Conservation (phyloP, 345 rosid species). For the Eucalyptus regnans region DNA sequence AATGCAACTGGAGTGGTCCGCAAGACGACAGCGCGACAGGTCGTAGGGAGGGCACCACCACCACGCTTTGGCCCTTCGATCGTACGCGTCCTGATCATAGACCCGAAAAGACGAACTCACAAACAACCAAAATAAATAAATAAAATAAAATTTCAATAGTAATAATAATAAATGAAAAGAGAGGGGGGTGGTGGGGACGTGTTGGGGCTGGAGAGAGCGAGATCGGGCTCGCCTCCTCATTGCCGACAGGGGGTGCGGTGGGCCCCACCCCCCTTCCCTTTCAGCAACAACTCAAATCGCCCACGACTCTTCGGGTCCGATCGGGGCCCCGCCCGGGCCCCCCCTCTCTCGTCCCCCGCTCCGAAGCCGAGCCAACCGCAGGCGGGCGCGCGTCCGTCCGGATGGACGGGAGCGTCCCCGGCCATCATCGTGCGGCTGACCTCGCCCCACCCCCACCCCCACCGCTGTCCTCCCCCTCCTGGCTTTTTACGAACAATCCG, state of each 20-base stretch:
- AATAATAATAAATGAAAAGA: background rate
- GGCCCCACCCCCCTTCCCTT: background rate
- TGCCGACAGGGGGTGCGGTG: slow-evolving; percentile 25
- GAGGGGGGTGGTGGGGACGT: background rate
- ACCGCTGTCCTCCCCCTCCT: background rate
- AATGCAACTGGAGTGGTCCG: background rate
- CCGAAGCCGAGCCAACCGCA: too few relatives aligned
- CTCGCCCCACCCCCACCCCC: background rate
- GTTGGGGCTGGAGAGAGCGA: background rate
- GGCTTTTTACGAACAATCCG: background rate
- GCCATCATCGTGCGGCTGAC: background rate
- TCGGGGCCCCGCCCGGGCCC: background rate
- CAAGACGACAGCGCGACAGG: background rate
- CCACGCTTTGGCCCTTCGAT: background rate
- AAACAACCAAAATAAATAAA: background rate
- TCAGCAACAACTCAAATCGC: background rate
- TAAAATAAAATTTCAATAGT: too few relatives aligned
- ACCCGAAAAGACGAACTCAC: background rate
- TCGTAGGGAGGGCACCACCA: background rate
- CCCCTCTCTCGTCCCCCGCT: too few relatives aligned
- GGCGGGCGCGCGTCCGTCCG: background rate
- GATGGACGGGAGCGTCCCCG: background rate
- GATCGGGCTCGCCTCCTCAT: slow-evolving; percentile 22
- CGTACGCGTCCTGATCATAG: background rate
- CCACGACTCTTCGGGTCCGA: background rate